phyloP scores from a whole-genome alignment of 2,329 filamentous ascomycete genomes.

The Arthrocladium fulminans region DNA sequence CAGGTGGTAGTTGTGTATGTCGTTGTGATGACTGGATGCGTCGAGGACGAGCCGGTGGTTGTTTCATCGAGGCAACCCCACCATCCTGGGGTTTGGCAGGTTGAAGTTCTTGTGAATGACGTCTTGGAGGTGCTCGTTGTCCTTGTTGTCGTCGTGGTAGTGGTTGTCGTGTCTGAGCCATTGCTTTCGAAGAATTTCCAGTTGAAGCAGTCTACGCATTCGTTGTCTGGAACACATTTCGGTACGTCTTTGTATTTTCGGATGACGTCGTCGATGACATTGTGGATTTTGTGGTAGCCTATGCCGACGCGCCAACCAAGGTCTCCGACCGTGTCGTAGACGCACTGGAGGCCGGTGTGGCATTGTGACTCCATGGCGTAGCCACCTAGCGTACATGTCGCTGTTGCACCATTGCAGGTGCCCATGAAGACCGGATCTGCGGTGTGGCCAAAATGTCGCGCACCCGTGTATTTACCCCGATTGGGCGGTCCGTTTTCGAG shows the following conservation, averaged over 20 bases:
- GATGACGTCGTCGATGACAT: constrained; percentile 80
- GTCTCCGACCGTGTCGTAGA: constrained; percentile 86
- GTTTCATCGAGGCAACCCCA: constrained; percentile 57
- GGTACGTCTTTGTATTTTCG: constrained; percentile 74
- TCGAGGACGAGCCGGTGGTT: constrained; percentile 34
- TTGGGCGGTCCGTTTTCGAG: constrained; percentile 45
- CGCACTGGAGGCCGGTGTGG: constrained; percentile 77
- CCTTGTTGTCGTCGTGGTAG: constrained; percentile 47
- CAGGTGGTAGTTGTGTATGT: constrained; percentile 32
- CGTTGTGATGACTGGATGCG: constrained; percentile 27
- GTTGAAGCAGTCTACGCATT: constrained; percentile 78
- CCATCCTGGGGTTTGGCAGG: constrained; percentile 88
- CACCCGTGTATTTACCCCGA: constrained; percentile 61
- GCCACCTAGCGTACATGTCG: constrained; percentile 79
- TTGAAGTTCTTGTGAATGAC: constrained; percentile 70
- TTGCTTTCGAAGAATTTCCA: constrained; percentile 97
- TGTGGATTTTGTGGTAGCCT: constrained; percentile 80
- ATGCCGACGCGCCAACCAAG: constrained; percentile 88
- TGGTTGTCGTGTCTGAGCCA: constrained; percentile 65
- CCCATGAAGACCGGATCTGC: constrained; percentile 94
- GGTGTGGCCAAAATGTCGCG: constrained; percentile 88
- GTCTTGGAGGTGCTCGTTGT: constrained; percentile 55
- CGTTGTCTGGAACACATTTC: constrained; percentile 63
- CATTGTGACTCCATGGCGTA: constrained; percentile 93
- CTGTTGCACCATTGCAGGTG: constrained; percentile 81